Base-by-base conservation (phyloP, 257 asterid genomes). In the Salvia splendens region DNA sequence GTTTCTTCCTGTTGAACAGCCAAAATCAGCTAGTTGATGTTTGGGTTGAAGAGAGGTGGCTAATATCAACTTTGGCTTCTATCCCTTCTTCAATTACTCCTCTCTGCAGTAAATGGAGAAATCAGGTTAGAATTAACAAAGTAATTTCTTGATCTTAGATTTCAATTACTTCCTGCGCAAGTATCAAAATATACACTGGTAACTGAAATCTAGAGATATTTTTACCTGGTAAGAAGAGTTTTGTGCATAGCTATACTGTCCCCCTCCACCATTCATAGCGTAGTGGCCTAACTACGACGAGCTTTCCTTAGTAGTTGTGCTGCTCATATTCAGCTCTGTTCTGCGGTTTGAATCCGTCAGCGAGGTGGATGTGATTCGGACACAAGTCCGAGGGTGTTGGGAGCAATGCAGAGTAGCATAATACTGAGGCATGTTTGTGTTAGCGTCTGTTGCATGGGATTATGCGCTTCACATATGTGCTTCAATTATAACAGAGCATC, bases 1-100 rank as follows among this genome's bases (percentile, higher is more conserved):
- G 77, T 84, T 84, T 11, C 69, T 74, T 6, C 89, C 94, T 3
- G 79, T 76, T 11, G 85, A 83, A 64, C 88, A 81, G 42, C 92
- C 92, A 11, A 81, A 81, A 49, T 83, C 88, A 24, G 84, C 92
- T 72, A 7, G 64, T 24, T 51, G 14, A 36, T 32, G 3, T 8
- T 32, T 43, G 32, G 58, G 71, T 16, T 12, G 73, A 40, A 12
- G 49, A 54, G 46, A 61, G 70, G 5, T 50, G 75, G 24, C 38
- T 28, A 5, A 68, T 20, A 12, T 77, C 72, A 3, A 77, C 72
- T 17, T 77, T 71, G 12, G 6, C 45, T 16, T 73, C 65, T 2
- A 80, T 74, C 62, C 68, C 80, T 51, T 77, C 77, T 71, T 74
- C 76, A 4, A 77, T 52, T 2, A 68, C 75, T 58, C 80, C 80